These are phyloP conservation scores for Plicaturopsis crispa DNA, from an alignment of 768 basidiomycete genomes.

Conservation along the genomic window DNA sequence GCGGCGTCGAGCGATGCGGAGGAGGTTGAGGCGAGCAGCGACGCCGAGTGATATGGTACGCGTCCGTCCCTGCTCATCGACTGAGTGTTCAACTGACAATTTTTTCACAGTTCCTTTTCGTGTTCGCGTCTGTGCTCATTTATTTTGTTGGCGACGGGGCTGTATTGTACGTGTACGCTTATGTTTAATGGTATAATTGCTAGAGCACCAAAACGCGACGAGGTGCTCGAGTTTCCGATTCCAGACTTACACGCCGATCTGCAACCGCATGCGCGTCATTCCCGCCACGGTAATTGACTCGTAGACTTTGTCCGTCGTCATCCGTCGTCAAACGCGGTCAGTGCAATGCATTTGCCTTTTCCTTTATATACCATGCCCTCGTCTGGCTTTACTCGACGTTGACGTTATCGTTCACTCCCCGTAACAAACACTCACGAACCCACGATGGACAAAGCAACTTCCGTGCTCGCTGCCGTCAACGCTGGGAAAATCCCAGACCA, in stretches of 20 bases:
- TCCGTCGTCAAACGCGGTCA: too few relatives aligned
- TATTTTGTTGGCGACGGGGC: constrained; percentile 4
- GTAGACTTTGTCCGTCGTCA: too few relatives aligned
- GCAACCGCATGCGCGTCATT: too few relatives aligned
- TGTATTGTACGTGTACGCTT: not conserved
- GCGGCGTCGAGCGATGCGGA: constrained; percentile 9
- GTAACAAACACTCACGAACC: too few relatives aligned
- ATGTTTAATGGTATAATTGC: constrained; percentile 7
- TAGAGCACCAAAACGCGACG: too few relatives aligned
- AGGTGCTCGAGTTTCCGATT: too few relatives aligned
- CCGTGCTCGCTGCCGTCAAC: constrained; percentile 57
- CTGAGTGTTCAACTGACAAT: constrained; percentile 12
- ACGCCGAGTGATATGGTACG: constrained; percentile 9
- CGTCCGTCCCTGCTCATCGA: constrained; percentile 12
- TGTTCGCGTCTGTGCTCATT: constrained; percentile 12
- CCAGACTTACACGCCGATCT: too few relatives aligned
- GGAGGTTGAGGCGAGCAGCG: constrained; percentile 9
- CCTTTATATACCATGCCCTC: too few relatives aligned
- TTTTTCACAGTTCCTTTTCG: constrained; percentile 6
- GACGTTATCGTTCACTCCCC: too few relatives aligned
- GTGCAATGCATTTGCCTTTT: too few relatives aligned
- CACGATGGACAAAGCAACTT: constrained; percentile 58
- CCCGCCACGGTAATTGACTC: too few relatives aligned
- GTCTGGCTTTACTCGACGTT: too few relatives aligned
- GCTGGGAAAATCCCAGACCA: constrained; percentile 67